Conservation (phyloP, 768 basidiomycete genomes). For the Boletus vermiculosoides region DNA sequence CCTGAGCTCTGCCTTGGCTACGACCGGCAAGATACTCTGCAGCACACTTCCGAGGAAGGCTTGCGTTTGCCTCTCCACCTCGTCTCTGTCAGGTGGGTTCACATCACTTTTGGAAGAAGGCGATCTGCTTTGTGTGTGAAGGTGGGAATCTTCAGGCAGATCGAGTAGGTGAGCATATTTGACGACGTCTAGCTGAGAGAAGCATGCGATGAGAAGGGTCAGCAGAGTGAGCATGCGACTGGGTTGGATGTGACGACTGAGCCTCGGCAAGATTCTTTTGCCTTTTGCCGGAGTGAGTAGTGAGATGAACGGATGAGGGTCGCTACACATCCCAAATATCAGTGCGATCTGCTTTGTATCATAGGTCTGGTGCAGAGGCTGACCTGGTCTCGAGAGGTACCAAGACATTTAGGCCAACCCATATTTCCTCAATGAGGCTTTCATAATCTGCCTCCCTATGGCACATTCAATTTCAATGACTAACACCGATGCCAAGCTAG, state of each 20-base stretch:
- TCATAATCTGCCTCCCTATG: conserved; percentile 61
- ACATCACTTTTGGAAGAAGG: conserved; percentile 18
- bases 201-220: conserved; percentile 91
- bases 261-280: conserved; percentile 86
- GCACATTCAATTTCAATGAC: conserved; percentile 3
- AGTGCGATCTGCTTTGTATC: not conserved
- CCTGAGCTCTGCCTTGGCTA: conserved; percentile 75
- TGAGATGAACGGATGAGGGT: conserved; percentile 96
- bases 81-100: conserved; percentile 46
- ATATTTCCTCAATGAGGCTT: conserved; percentile 64
- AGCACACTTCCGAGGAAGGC: conserved; percentile 83
- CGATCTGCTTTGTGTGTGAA: conserved; percentile 19
- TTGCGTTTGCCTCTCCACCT: conserved; percentile 87
- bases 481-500: not conserved
- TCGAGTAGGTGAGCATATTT: conserved; percentile 73
- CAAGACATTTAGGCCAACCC: conserved; percentile 82
- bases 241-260: conserved; percentile 77
- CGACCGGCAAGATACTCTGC: conserved; percentile 81
- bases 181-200: conserved; percentile 91
- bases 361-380: conserved; percentile 4
- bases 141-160: conserved; percentile 54
- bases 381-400: conserved; percentile 93
- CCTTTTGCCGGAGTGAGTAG: conserved; percentile 87
- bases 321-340: conserved; percentile 42
- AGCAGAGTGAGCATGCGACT: conserved; percentile 83